Percentiles rank a stretch among this genome's conserved stretches.
Evolutionary conservation across 1,284 basidiomycete species (phyloP).

Genomic region (Malassezia globosa): DNA sequence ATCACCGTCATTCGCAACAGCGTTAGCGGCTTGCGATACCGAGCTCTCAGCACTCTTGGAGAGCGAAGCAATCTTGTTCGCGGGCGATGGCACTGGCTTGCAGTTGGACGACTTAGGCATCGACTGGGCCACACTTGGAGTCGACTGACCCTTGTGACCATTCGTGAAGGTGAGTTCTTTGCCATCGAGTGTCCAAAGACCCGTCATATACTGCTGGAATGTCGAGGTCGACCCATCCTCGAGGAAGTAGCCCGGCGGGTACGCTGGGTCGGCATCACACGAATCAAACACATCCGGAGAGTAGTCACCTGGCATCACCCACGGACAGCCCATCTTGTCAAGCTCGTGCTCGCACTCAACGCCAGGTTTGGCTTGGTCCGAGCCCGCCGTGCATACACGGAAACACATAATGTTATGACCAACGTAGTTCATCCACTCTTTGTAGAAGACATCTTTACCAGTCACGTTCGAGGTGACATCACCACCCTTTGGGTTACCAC

Average conservation of each 20-base stretch:
- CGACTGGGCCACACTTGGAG: conserved; percentile 42
- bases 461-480: conserved; percentile 52
- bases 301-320: conserved; percentile 49
- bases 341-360: conserved; percentile 43
- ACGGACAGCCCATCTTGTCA: conserved; percentile 45
- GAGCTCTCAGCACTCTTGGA: neutral
- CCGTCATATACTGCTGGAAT: conserved; percentile 41
- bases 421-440: conserved; percentile 51
- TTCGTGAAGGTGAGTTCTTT: conserved; percentile 35
- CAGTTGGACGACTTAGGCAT: conserved; percentile 38
- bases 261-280: conserved; percentile 45
- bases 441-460: conserved; percentile 51
- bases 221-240: conserved; percentile 34
- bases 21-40: neutral
- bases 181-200: conserved; percentile 25
- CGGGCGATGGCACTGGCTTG: conserved; percentile 22
- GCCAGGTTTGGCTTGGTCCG: conserved; percentile 28
- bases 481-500: conserved; percentile 52
- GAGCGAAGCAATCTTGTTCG: conserved; percentile 38
- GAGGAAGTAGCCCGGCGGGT: conserved; percentile 43
- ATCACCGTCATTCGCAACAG: neutral
- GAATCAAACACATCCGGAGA: conserved; percentile 33
- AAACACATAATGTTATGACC: conserved; percentile 41
- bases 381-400: conserved; percentile 44
- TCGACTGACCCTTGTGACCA: conserved; percentile 30